Conservation (phyloP, 768 basidiomycete species). For the Rickenella mellea region DNA sequence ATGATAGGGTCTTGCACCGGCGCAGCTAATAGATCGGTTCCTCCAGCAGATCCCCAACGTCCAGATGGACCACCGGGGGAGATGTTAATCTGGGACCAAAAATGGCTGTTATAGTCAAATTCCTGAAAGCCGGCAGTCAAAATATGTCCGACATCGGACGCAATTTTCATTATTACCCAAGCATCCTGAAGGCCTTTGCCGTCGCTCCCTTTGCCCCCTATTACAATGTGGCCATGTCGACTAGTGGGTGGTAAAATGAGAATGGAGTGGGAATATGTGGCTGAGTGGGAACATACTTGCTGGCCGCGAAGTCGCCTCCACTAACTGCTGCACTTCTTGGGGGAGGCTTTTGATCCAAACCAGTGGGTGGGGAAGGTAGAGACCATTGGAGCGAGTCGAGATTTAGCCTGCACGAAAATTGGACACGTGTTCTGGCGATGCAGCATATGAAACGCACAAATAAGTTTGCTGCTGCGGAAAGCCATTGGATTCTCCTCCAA, state of each 20-base stretch:
- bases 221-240: constrained; percentile 64
- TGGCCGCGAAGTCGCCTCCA: constrained; percentile 68
- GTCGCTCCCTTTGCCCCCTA: constrained; percentile 57
- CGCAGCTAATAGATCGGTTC: constrained; percentile 47
- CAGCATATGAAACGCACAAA: constrained; percentile 35
- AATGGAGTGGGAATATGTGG: constrained; percentile 2
- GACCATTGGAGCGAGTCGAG: constrained; percentile 55
- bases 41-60: constrained; percentile 67
- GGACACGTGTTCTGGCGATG: constrained; percentile 4
- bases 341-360: constrained; percentile 40
- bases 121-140: constrained; percentile 37
- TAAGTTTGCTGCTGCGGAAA: constrained; percentile 56
- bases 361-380: constrained; percentile 39
- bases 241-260: constrained; percentile 25
- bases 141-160: neutral
- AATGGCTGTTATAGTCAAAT: constrained; percentile 65
- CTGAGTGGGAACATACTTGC: constrained; percentile 49
- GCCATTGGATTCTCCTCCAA: constrained; percentile 63
- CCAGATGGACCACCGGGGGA: constrained; percentile 46
- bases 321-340: constrained; percentile 55
- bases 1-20: constrained; percentile 30
- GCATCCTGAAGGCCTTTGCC: constrained; percentile 52
- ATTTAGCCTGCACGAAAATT: constrained; percentile 38
- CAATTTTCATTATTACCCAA: constrained; percentile 45
- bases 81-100: constrained; percentile 58